Base-by-base conservation (phyloP, 2,329 filamentous ascomycete species). In the Aspergillus quadrilineatus region DNA sequence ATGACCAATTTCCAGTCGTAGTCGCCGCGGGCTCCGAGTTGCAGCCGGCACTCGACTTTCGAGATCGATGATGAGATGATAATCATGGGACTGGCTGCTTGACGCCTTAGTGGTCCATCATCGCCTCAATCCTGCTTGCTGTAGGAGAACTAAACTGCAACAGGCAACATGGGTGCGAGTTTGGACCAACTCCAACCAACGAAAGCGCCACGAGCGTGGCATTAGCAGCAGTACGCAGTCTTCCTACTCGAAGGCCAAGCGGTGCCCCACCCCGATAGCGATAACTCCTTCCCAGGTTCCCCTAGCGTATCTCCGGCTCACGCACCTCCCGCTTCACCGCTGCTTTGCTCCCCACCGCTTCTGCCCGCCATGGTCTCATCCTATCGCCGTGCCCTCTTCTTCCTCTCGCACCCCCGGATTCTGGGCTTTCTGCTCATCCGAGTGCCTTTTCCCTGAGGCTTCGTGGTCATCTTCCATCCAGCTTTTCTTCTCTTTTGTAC, bases 341-440 rank as follows among this genome's bases (percentile, higher is more conserved):
- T 74, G 71, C 70, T 75, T 75, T 69, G 67, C 67, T 71, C 68
- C 70, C 70, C 76, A 75, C 76, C 75, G 72, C 69, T 67, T 65
- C 60, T 62, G 53, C 60, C 59, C 54, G 53, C 59, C 61, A 65
- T 66, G 63, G 62, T 62, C 56, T 67, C 64, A 64, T 69, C 67
- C 69, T 68, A 65, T 70, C 64, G 64, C 60, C 65, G 63, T 39
- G 65, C 59, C 62, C 53, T 59, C 59, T 61, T 63, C 62, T 62
- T 65, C 68, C 62, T 64, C 58, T 65, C 60, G 61, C 61, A 63
- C 58, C 65, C 61, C 61, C 65, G 61, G 65, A 65, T 67, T 67
- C 61, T 66, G 64, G 62, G 65, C 62, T 59, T 67, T 69, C 64
- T 68, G 64, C 60, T 65, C 62, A 56, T 56, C 65, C 60, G 63